A percentile compares a stretch with the other conserved stretches of the same genome.
phyloP scores from a whole-genome alignment of 495 filamentous ascomycete genomes.

The Halenospora varia region DNA sequence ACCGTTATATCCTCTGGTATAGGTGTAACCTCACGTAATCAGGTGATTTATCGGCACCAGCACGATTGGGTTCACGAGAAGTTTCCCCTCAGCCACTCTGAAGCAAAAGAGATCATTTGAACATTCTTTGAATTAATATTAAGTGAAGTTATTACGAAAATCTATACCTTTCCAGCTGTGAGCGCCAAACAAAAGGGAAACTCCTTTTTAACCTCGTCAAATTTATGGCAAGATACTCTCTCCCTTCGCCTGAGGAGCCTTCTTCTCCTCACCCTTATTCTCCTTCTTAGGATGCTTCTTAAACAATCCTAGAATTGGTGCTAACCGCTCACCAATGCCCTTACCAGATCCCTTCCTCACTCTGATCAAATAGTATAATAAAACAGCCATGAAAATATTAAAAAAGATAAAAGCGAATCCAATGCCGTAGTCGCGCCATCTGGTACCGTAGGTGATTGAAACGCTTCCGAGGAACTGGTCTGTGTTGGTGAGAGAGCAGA shows the following conservation, averaged over 20 bases:
- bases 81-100: no score
- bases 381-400: constrained; percentile 66
- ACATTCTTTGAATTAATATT: no score
- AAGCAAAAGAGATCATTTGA: no score
- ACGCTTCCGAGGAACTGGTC: constrained; percentile 58
- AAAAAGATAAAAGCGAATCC: constrained; percentile 68
- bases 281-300: constrained; percentile 23
- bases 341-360: constrained; percentile 64
- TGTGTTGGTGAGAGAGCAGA: constrained; percentile 55
- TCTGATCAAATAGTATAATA: constrained; percentile 73
- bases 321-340: constrained; percentile 25
- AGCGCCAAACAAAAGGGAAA: neutral
- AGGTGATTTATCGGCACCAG: no score
- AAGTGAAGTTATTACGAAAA: no score
- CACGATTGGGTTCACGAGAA: no score
- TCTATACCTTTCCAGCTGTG: no score
- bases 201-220: neutral
- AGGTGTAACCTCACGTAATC: no score
- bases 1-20: no score
- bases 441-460: constrained; percentile 42
- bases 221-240: neutral
- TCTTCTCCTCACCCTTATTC: constrained; percentile 12
- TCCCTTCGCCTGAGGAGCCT: constrained; percentile 10
- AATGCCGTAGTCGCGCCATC: constrained; percentile 34
- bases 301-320: constrained; percentile 15